Evolutionary conservation across 495 filamentous ascomycete species (phyloP), one percentile per base, ranked within the genome.

Genomic region (Emericellopsis terricola): DNA sequence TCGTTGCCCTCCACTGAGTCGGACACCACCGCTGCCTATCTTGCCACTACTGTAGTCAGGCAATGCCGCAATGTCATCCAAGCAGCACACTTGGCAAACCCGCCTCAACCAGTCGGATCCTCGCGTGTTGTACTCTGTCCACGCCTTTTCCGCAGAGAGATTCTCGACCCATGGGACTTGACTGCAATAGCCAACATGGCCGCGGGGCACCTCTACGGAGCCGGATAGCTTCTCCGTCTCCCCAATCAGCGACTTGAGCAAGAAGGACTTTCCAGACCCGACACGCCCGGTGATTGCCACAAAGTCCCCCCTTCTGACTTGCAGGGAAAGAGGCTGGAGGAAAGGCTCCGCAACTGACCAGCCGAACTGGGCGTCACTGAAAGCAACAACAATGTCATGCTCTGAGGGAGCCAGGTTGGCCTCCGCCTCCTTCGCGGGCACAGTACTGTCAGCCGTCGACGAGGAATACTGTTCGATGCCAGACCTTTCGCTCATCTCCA

Each of bases 21-120:
- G 55, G 30, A 69, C 52, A 2, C 69, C 71, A 39, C 67, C 67
- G 43, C 62, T 71, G 15, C 69, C 71, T 38, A 75, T n/a, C n/a
- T n/a, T n/a, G n/a, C n/a, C n/a, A n/a, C n/a, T n/a, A n/a, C n/a
- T n/a, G n/a, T n/a, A n/a, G n/a, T n/a, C n/a, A n/a, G n/a, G n/a
- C n/a, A n/a, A n/a, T n/a, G n/a, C n/a, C n/a, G n/a, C n/a, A n/a
- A n/a, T n/a, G n/a, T n/a, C n/a, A n/a, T n/a, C n/a, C 28, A 29
- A 29, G 3, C 4, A 15, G 9, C 3, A 3, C 28, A 29, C 15
- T 29, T 29, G 4, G 9, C 13, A 3, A 11, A 13, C 28, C 10
- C 28, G 13, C 10, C 3, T 10, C 9, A 29, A 11, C 9, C 3
- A 3, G 10, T 29, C 28, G 28, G 15, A 3, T 3, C 15, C 28